Evolutionary conservation across 345 rosid genomes (phyloP).

Genomic region (Populus simonii): DNA sequence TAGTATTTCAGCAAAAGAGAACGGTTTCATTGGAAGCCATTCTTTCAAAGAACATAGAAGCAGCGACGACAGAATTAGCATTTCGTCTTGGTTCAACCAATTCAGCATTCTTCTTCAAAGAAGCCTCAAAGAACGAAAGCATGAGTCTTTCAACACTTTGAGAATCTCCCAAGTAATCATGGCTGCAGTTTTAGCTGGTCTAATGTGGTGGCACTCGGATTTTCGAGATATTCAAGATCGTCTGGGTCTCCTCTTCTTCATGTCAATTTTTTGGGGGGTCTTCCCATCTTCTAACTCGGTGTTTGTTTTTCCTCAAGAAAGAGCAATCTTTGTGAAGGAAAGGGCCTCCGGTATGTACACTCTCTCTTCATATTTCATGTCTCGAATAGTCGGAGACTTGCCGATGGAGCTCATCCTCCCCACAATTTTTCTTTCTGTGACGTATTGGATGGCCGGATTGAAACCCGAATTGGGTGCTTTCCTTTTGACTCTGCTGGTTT

Average conservation of each 20-base stretch:
- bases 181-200: constrained; percentile 60
- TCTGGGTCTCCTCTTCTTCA: constrained; percentile 78
- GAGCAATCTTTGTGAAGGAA: constrained; percentile 66
- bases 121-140: constrained; percentile 76
- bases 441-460: constrained; percentile 85
- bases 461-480: constrained; percentile 53
- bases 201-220: constrained; percentile 98
- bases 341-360: constrained; percentile 89
- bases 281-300: constrained; percentile 80
- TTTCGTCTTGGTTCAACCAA: constrained; percentile 65
- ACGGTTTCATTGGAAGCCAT: background rate
- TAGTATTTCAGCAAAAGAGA: constrained; percentile 21
- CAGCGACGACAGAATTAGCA: constrained; percentile 9
- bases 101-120: constrained; percentile 72
- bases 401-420: constrained; percentile 95
- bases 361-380: constrained; percentile 88
- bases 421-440: constrained; percentile 49
- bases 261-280: constrained; percentile 92
- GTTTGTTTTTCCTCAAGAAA: constrained; percentile 91
- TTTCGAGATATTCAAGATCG: constrained; percentile 67
- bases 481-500: constrained; percentile 49
- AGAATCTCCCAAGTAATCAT: constrained; percentile 75
- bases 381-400: constrained; percentile 71
- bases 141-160: constrained; percentile 70
- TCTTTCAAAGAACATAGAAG: constrained; percentile 19